A percentile compares a stretch with the other conserved stretches of the same genome.
Conservation (phyloP, 2,329 filamentous ascomycete genomes). For the Fusarium nygamai region DNA sequence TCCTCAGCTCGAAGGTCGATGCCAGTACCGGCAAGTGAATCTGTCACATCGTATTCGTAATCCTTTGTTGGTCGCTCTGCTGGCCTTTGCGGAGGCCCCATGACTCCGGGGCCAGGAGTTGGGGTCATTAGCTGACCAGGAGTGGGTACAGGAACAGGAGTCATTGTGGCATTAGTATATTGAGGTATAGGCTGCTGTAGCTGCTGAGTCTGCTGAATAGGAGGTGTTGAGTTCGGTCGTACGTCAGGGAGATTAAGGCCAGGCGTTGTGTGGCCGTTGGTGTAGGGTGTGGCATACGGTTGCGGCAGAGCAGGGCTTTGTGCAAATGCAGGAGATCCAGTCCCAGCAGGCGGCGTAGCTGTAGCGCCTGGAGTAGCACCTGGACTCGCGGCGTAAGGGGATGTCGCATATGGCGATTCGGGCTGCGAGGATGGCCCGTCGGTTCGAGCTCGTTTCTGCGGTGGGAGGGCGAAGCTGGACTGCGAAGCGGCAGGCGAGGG, state of each 20-base stretch:
- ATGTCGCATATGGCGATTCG: constrained; percentile 67
- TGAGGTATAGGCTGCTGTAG: constrained; percentile 36
- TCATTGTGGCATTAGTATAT: constrained; percentile 40
- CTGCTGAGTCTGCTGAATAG: constrained; percentile 46
- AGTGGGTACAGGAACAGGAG: constrained; percentile 40
- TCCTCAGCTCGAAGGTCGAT: constrained; percentile 90
- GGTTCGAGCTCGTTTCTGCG: constrained; percentile 72
- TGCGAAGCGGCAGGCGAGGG: constrained; percentile 69
- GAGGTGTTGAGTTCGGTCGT: constrained; percentile 47
- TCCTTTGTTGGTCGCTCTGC: constrained; percentile 71
- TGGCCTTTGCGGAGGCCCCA: constrained; percentile 70
- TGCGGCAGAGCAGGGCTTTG: constrained; percentile 47
- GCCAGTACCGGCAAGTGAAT: constrained; percentile 84
- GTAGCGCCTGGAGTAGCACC: constrained; percentile 53
- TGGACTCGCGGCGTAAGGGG: constrained; percentile 62
- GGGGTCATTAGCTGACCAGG: constrained; percentile 38
- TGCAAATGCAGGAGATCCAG: constrained; percentile 50
- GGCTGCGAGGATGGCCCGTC: constrained; percentile 74
- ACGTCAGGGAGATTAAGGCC: constrained; percentile 49
- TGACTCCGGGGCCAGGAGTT: constrained; percentile 48
- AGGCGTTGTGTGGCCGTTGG: constrained; percentile 51
- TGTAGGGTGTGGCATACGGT: constrained; percentile 51
- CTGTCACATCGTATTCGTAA: constrained; percentile 78
- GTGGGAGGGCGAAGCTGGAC: constrained; percentile 67
- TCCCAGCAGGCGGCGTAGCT: constrained; percentile 52